These are phyloP conservation scores for Cyathus striatus DNA, from an alignment of 768 basidiomycete genomes.

Conservation along the genomic window DNA sequence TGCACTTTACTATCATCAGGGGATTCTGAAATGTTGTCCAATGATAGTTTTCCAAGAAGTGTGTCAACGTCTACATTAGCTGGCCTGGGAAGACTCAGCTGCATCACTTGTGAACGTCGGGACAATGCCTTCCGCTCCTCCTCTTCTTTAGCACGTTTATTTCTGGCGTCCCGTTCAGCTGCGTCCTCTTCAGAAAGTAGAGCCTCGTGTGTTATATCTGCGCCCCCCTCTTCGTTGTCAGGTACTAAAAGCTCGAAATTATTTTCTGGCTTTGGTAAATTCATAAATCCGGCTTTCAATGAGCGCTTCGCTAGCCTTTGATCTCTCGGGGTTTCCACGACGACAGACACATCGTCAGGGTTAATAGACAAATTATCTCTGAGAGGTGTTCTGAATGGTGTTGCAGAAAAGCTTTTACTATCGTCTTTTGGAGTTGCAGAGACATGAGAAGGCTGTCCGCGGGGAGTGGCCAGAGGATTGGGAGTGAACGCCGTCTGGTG, in stretches of 20 bases:
- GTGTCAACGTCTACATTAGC: constrained; percentile 69
- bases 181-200: constrained; percentile 76
- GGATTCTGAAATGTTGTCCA: constrained; percentile 40
- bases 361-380: constrained; percentile 93
- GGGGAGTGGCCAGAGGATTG: constrained; percentile 91
- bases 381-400: constrained; percentile 91
- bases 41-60: constrained; percentile 55
- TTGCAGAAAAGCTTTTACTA: constrained; percentile 47
- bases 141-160: constrained; percentile 62
- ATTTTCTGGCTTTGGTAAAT: constrained; percentile 89
- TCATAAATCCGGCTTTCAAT: constrained; percentile 76
- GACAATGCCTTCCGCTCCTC: constrained; percentile 80
- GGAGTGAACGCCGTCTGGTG: constrained; percentile 90
- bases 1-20: constrained; percentile 44
- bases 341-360: constrained; percentile 50
- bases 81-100: constrained; percentile 81
- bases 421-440: constrained; percentile 52
- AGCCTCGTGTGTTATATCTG: constrained; percentile 32
- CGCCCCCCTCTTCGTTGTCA: constrained; percentile 82
- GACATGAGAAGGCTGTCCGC: constrained; percentile 35
- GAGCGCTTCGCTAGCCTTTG: constrained; percentile 69
- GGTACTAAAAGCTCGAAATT: constrained; percentile 94
- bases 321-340: constrained; percentile 74
- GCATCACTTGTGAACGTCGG: constrained; percentile 75
- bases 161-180: constrained; percentile 80